Evolutionary conservation across 306 rosid species (phyloP).

Genomic region (Astragalus membranaceus): DNA sequence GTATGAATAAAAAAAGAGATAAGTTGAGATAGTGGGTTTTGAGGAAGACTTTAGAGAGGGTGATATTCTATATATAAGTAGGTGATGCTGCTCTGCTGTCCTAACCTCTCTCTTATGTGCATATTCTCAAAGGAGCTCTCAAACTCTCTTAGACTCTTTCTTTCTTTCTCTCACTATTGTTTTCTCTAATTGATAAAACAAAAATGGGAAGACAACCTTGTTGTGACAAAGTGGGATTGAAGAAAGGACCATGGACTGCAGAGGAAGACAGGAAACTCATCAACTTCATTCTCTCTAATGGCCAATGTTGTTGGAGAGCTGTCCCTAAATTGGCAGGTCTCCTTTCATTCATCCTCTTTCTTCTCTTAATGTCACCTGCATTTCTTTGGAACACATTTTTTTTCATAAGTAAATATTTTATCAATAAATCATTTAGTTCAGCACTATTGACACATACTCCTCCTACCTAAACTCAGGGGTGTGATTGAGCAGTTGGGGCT

Average conservation of each 20-base stretch:
- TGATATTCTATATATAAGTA: slow-evolving; percentile 42
- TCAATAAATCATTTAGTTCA: too few species aligned
- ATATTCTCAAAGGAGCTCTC: slow-evolving; percentile 8
- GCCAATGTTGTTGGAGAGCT: slow-evolving; percentile 98
- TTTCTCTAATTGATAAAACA: neutral
- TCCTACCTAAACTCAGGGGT: too few species aligned
- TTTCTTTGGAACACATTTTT: neutral
- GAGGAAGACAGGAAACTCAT: slow-evolving; percentile 94
- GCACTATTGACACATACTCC: too few species aligned
- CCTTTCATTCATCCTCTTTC: neutral
- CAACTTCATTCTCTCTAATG: slow-evolving; percentile 76
- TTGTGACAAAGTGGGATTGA: slow-evolving; percentile 97
- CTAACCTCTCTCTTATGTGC: slow-evolving; percentile 13
- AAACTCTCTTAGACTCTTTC: slow-evolving; percentile 2
- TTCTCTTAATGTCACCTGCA: neutral
- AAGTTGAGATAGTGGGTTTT: slow-evolving; percentile 14
- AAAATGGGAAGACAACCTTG: slow-evolving; percentile 97
- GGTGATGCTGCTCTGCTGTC: slow-evolving; percentile 33
- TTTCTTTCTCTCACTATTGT: neutral
- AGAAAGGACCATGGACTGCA: slow-evolving; percentile 88
- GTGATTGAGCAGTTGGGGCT: too few species aligned
- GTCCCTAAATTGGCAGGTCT: slow-evolving; percentile 93
- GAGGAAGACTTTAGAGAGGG: neutral
- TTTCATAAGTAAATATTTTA: too few species aligned
- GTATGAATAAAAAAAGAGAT: neutral